A percentile compares a stretch with the other conserved stretches of the same genome.
Evolutionary conservation across 2,329 filamentous ascomycete species (phyloP).

Genomic region (Didymella keratinophila): DNA sequence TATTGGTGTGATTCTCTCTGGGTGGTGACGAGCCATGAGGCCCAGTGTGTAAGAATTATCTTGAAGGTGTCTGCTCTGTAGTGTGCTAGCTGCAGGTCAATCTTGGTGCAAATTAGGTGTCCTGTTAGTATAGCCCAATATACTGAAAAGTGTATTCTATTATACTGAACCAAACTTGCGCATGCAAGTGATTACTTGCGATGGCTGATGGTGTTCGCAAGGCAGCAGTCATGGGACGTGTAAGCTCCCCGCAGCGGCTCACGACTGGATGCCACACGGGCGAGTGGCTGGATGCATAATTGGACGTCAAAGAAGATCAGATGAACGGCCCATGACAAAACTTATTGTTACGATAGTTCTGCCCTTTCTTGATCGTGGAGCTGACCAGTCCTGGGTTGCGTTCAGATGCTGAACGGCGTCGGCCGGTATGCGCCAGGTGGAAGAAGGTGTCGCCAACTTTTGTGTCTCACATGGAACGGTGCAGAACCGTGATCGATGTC

Average conservation of each 20-base stretch:
- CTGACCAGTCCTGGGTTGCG: too few species aligned
- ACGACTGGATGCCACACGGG: slow-evolving; percentile 28
- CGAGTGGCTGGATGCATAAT: slow-evolving; percentile 11
- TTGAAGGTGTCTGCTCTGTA: too few species aligned
- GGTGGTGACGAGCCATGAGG: slow-evolving; percentile 8
- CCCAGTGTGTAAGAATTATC: slow-evolving; percentile 7
- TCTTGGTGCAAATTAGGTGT: too few species aligned
- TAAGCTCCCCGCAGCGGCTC: slow-evolving; percentile 17
- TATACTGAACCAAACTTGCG: not conserved
- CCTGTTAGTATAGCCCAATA: too few species aligned
- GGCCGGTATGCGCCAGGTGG: too few species aligned
- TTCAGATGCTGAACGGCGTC: too few species aligned
- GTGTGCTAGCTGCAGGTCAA: too few species aligned
- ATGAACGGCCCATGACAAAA: too few species aligned
- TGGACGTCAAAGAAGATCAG: not conserved
- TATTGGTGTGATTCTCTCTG: not conserved
- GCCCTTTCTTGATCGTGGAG: not conserved
- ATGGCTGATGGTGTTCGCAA: not conserved
- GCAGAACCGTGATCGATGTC: too few species aligned
- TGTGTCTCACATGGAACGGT: too few species aligned
- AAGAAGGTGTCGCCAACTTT: not conserved
- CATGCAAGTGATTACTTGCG: not conserved
- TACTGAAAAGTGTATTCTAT: too few species aligned
- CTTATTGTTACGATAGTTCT: not conserved
- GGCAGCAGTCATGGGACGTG: slow-evolving; percentile 23